Evolutionary conservation across 148 eudicot species (phyloP).

Genomic region (Heliamphora exappendiculata): DNA sequence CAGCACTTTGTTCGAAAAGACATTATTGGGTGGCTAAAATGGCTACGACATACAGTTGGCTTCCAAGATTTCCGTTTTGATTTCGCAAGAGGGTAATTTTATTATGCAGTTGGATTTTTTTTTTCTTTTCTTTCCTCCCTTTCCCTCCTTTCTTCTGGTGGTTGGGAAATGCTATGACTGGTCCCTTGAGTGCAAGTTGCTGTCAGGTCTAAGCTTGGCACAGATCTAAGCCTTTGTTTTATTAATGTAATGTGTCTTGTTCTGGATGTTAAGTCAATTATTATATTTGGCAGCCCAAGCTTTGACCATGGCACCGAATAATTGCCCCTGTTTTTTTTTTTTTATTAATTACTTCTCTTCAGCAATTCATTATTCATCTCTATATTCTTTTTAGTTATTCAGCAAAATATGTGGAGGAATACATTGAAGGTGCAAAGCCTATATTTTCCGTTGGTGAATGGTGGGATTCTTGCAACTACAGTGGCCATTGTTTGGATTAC

Average conservation of each 20-base stretch:
- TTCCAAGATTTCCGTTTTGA: slow-evolving; percentile 96
- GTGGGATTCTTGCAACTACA: slow-evolving; percentile 94
- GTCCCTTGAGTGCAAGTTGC: neutral
- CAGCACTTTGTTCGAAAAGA: slow-evolving; percentile 70
- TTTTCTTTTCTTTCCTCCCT: neutral
- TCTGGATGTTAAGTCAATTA: neutral
- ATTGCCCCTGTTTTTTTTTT: neutral
- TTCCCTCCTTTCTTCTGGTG: neutral
- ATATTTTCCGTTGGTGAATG: slow-evolving; percentile 82
- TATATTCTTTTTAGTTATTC: slow-evolving; percentile 50
- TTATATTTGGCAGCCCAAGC: neutral
- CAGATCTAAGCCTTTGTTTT: neutral
- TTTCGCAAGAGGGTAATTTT: slow-evolving; percentile 78
- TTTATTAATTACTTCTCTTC: neutral
- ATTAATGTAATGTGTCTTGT: neutral
- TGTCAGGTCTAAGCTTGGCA: neutral
- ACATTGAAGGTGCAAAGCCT: slow-evolving; percentile 72
- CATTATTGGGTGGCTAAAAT: slow-evolving; percentile 65
- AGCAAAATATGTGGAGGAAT: slow-evolving; percentile 69
- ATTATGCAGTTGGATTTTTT: neutral
- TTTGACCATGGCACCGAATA: neutral
- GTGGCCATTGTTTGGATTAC: slow-evolving; percentile 53
- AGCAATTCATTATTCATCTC: slow-evolving; percentile 4
- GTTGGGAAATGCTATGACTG: neutral
- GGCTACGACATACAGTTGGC: slow-evolving; percentile 68